A percentile compares a stretch with the other conserved stretches of the same genome.
Evolutionary conservation across 1,284 basidiomycete genomes (phyloP).

Genomic region (Tilletia horrida): DNA sequence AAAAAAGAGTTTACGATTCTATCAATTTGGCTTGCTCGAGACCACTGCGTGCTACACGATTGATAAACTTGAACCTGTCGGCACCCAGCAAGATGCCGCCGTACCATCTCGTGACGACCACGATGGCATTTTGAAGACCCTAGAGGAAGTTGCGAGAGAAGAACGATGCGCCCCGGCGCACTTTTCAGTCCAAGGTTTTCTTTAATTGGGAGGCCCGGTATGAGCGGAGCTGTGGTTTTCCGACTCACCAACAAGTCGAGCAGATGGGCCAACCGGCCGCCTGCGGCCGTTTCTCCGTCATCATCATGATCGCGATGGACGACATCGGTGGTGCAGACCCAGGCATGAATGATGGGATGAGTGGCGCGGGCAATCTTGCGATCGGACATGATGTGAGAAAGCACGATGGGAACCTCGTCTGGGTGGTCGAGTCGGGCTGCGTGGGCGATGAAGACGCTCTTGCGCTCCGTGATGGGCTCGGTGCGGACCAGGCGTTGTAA

Average conservation of each 20-base stretch:
- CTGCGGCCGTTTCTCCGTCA: slow-evolving; percentile 54
- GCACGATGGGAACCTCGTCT: slow-evolving; percentile 37
- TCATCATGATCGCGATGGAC: slow-evolving; percentile 43
- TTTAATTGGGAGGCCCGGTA: too few relatives aligned
- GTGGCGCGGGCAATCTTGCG: slow-evolving; percentile 46
- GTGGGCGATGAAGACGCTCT: slow-evolving; percentile 54
- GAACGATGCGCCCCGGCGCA: background rate
- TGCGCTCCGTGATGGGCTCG: slow-evolving; percentile 50
- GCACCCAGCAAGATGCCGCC: slow-evolving; percentile 50
- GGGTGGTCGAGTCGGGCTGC: slow-evolving; percentile 40
- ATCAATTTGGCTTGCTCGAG: slow-evolving; percentile 32
- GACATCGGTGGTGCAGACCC: slow-evolving; percentile 36
- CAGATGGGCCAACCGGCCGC: slow-evolving; percentile 53
- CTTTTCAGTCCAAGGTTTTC: background rate
- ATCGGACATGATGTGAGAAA: slow-evolving; percentile 39
- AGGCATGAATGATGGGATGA: slow-evolving; percentile 53
- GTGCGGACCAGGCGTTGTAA: slow-evolving; percentile 32
- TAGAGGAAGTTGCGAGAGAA: background rate
- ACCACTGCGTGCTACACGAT: slow-evolving; percentile 45
- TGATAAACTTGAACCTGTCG: slow-evolving; percentile 53
- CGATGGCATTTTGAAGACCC: slow-evolving; percentile 46
- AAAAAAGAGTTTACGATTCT: slow-evolving; percentile 26
- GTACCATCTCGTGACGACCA: slow-evolving; percentile 53
- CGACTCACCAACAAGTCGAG: slow-evolving; percentile 42
- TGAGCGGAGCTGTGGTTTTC: background rate